A percentile compares a stretch with the other conserved stretches of the same genome.
phyloP scores from a whole-genome alignment of 257 asterid genomes.

The Solanum piurae region DNA sequence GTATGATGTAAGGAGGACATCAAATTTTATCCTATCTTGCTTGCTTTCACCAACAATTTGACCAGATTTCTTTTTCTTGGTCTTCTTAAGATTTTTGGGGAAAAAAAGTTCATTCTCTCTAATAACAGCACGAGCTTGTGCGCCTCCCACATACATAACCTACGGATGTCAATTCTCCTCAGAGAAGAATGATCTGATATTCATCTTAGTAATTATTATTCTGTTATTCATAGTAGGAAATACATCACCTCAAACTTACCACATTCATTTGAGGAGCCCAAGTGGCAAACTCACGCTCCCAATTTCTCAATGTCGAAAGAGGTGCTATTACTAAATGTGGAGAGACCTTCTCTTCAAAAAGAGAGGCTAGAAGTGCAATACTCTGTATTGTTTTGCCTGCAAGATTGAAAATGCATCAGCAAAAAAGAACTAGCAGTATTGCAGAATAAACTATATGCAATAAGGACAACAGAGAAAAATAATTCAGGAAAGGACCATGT shows the following conservation, averaged over 20 bases:
- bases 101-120: slow-evolving; percentile 85
- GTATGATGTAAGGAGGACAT: slow-evolving; percentile 91
- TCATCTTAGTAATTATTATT: not conserved
- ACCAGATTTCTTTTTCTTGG: slow-evolving; percentile 76
- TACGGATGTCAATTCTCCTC: slow-evolving; percentile 30
- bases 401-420: slow-evolving; percentile 11
- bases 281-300: slow-evolving; percentile 99
- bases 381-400: slow-evolving; percentile 99
- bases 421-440: not conserved
- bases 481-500: not conserved
- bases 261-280: slow-evolving; percentile 99
- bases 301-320: slow-evolving; percentile 92
- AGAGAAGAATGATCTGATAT: slow-evolving; percentile 2
- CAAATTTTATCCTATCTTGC: slow-evolving; percentile 92
- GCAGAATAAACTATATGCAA: not conserved
- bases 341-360: slow-evolving; percentile 60
- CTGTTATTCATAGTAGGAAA: not conserved
- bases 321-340: slow-evolving; percentile 99
- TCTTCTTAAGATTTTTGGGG: slow-evolving; percentile 71
- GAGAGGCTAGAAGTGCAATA: slow-evolving; percentile 93
- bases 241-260: slow-evolving; percentile 41
- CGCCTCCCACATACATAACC: slow-evolving; percentile 93
- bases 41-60: slow-evolving; percentile 67
- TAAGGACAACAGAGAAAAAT: not conserved
- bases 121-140: slow-evolving; percentile 72